Base-by-base conservation (phyloP, 257 asterid species). In the Penstemon eatonii region DNA sequence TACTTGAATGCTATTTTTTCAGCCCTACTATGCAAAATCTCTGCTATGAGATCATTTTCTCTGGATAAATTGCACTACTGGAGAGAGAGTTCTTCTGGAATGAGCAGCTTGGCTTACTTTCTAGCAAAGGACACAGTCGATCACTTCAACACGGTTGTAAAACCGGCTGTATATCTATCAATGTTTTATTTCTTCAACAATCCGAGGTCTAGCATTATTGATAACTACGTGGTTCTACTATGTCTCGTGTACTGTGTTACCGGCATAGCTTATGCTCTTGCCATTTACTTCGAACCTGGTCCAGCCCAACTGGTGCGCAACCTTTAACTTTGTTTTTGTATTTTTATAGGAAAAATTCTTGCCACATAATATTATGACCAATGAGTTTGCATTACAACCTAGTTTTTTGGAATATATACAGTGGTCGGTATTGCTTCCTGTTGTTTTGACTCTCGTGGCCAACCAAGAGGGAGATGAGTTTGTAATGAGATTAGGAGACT, bases 181-280 rank as follows among this genome's bases (percentile, higher is more conserved):
- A 94, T 94, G 96, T 94, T 91, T 82, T 94, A 91, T 79, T 91
- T 87, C 92, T 94, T 94, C 90, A 94, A 89, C 93, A 94, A 94
- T 72, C 99, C 97, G 3, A 80, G 99, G 75, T 89, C 99, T 0
- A 63, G 87, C 53, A 83, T 91, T 76, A 74, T 73, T 12, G 96
- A 91, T 64, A 91, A 94, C 60, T 94, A 91, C 75, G 3, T 86
- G 8, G 95, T 91, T 60, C 77, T 94, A 75, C 60, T 91, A 11
- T 85, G 99, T 78, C 85, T 89, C 43, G 97, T 94, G 1, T 94
- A 91, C 79, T 94, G 99, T 63, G 99, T 94, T 39, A 89, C 99
- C 7, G 97, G 99, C 58, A 91, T 94, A 72, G 99, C 97, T 65
- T 94, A 94, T 74, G 65, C 68, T 70, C 95, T 94, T 10, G 97